These are phyloP conservation scores for Pelagomonas calceolata DNA, from an alignment of 108 stramenopile species.

Conservation along the genomic window DNA sequence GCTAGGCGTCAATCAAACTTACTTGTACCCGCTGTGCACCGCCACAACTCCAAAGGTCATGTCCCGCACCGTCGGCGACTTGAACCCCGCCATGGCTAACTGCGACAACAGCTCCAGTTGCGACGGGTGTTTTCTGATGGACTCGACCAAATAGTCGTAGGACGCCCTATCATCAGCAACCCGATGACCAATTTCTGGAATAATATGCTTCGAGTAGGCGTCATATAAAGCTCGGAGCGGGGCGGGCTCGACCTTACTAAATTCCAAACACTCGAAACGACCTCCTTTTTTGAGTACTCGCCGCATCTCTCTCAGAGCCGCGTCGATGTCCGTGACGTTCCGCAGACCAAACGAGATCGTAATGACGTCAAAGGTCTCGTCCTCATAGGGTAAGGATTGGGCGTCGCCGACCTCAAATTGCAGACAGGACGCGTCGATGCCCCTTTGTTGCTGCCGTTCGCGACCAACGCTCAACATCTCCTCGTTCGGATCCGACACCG, in stretches of 20 bases:
- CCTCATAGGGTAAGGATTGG: conserved; percentile 72
- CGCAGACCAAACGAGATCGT: conserved; percentile 96
- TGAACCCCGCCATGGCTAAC: conserved; percentile 72
- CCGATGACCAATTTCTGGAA: conserved; percentile 75
- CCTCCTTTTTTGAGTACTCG: conserved; percentile 92
- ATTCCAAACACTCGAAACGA: conserved; percentile 90
- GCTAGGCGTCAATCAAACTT: too few relatives aligned
- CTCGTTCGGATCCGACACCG: conserved; percentile 89
- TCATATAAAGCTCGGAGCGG: conserved; percentile 67
- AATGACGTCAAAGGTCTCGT: conserved; percentile 84
- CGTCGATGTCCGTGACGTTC: conserved; percentile 90
- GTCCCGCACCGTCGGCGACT: conserved; percentile 57
- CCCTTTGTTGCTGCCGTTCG: conserved; percentile 38
- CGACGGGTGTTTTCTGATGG: conserved; percentile 84
- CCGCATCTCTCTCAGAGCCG: conserved; percentile 62
- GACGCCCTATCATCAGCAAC: conserved; percentile 84
- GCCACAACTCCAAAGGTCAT: conserved; percentile 89
- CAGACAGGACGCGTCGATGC: conserved; percentile 9
- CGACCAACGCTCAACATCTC: conserved; percentile 91
- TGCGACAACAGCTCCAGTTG: conserved; percentile 67
- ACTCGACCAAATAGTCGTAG: conserved; percentile 98
- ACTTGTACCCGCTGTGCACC: conserved; percentile 32
- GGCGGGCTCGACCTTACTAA: conserved; percentile 68
- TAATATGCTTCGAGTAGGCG: conserved; percentile 79
- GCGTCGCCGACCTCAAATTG: conserved; percentile 81